Evolutionary conservation across 2,329 filamentous ascomycete genomes (phyloP).

Genomic region (Bipolaris zeicola): DNA sequence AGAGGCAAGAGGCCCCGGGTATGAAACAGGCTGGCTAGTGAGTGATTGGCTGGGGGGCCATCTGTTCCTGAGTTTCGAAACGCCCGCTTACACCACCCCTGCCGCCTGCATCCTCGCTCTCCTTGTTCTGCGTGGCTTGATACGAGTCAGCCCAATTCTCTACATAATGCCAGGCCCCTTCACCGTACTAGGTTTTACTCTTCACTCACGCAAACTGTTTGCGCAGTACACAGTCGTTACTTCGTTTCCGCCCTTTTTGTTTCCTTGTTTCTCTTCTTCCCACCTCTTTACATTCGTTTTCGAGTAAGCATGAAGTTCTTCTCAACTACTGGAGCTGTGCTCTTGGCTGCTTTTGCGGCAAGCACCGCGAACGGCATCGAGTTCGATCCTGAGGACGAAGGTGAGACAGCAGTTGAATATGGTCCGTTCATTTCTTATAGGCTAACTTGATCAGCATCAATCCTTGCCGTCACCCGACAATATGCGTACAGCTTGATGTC

Average conservation of each 20-base stretch:
- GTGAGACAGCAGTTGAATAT: neutral
- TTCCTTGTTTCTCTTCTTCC: slow-evolving; percentile 7
- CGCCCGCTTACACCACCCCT: slow-evolving; percentile 20
- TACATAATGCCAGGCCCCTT: slow-evolving; percentile 18
- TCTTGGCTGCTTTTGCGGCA: slow-evolving; percentile 40
- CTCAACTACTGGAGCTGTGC: slow-evolving; percentile 42
- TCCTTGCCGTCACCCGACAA: slow-evolving; percentile 33
- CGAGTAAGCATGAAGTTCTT: slow-evolving; percentile 40
- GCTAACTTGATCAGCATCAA: slow-evolving; percentile 26
- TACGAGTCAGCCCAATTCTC: slow-evolving; percentile 7
- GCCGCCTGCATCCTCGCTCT: slow-evolving; percentile 23
- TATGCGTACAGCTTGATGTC: slow-evolving; percentile 46
- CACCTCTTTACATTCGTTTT: slow-evolving; percentile 15
- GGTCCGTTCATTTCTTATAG: neutral
- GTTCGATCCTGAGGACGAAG: slow-evolving; percentile 42
- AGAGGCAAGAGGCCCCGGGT: slow-evolving; percentile 13
- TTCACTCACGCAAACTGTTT: slow-evolving; percentile 27
- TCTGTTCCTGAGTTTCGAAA: slow-evolving; percentile 34
- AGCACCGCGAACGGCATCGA: slow-evolving; percentile 33
- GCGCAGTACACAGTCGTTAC: slow-evolving; percentile 12
- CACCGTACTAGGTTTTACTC: slow-evolving; percentile 21
- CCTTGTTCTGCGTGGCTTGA: slow-evolving; percentile 16
- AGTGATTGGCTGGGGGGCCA: slow-evolving; percentile 22
- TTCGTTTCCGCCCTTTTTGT: slow-evolving; percentile 10
- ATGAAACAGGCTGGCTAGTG: slow-evolving; percentile 24